Conservation (phyloP, 2,329 filamentous ascomycete species). For the Colletotrichum costaricense region DNA sequence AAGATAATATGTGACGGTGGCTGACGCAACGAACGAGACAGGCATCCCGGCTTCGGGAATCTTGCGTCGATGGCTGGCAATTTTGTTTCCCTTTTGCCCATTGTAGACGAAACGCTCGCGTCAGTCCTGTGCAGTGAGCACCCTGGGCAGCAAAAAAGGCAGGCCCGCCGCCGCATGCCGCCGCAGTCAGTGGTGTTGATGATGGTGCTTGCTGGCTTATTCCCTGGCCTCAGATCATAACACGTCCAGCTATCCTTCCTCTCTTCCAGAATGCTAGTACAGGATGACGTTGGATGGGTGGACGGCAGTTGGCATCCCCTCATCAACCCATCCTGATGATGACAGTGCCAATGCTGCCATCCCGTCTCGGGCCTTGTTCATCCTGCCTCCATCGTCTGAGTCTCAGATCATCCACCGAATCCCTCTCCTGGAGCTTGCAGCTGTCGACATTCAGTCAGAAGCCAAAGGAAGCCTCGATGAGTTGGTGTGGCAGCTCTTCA, state of each 20-base stretch:
- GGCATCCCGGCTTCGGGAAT: conserved; percentile 8
- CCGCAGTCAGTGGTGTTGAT: not conserved
- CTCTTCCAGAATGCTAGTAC: not conserved
- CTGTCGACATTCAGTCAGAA: not conserved
- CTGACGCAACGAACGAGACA: conserved; percentile 25
- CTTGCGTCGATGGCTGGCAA: not conserved
- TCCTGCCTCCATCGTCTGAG: not conserved
- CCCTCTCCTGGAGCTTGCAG: not conserved
- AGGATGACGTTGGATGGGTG: conserved; percentile 32
- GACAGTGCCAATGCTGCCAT: not conserved
- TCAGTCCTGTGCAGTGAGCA: not conserved
- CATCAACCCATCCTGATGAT: conserved; percentile 3
- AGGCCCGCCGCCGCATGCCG: not conserved
- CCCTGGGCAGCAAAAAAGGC: not conserved
- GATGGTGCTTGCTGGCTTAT: conserved; percentile 12
- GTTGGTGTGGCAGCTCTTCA: not conserved
- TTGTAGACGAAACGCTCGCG: conserved; percentile 16
- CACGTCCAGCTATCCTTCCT: not conserved
- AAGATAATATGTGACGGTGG: conserved; percentile 1
- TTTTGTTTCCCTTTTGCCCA: not conserved
- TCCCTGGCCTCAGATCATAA: conserved; percentile 27
- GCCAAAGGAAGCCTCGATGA: not conserved
- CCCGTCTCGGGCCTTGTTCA: conserved; percentile 1
- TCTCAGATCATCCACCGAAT: not conserved
- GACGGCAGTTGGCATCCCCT: conserved; percentile 17